These are phyloP conservation scores for Geum urbanum DNA, from an alignment of 306 rosid genomes.

Conservation along the genomic window DNA sequence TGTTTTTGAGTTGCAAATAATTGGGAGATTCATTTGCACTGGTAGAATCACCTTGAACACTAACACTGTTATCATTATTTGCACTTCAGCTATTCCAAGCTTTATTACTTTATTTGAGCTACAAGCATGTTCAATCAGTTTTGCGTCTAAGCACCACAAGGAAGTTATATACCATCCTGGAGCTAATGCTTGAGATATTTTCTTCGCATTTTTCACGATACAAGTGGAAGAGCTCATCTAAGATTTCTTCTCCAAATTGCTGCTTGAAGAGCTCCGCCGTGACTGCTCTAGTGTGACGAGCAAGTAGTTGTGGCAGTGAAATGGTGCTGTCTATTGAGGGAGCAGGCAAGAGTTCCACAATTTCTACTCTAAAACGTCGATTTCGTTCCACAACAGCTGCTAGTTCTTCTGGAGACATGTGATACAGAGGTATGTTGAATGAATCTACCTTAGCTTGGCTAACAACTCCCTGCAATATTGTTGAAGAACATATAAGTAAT, in stretches of 20 bases:
- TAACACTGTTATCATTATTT: too few species aligned
- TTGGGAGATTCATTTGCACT: too few species aligned
- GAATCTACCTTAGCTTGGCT: background rate
- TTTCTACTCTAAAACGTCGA: background rate
- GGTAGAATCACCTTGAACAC: too few species aligned
- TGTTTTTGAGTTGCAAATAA: too few species aligned
- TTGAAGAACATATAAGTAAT: too few species aligned
- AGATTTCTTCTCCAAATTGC: background rate
- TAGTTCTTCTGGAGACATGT: background rate
- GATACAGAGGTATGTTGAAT: background rate
- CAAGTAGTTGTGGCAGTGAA: background rate
- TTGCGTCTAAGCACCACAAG: conserved; percentile 13
- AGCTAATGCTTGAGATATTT: background rate
- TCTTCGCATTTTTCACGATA: background rate
- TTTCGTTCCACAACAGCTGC: background rate
- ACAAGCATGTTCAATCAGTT: background rate
- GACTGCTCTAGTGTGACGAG: background rate
- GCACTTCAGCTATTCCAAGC: too few species aligned
- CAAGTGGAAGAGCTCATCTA: background rate
- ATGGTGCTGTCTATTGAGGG: background rate
- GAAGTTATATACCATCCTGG: background rate
- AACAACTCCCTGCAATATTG: background rate
- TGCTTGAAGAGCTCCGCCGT: background rate
- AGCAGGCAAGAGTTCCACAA: background rate
- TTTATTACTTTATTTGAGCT: too few species aligned